Conservation (phyloP, 176 grass and related monocot species). For the Ensete glaucum region DNA sequence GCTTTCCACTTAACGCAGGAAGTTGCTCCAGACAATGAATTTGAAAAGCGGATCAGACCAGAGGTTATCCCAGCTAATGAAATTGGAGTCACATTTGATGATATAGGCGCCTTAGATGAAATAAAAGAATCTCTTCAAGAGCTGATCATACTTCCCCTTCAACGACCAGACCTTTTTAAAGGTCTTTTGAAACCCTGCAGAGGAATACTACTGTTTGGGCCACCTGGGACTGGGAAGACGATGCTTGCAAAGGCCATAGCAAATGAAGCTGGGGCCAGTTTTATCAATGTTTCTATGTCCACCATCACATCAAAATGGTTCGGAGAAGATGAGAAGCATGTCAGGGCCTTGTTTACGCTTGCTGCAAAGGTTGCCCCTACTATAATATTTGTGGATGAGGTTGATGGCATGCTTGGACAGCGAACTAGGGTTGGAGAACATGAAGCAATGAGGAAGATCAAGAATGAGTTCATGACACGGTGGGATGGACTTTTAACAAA, state of each 20-base stretch:
- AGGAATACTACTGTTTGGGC: slow-evolving; percentile 85
- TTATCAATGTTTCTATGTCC: slow-evolving; percentile 94
- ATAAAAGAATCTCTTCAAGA: slow-evolving; percentile 98
- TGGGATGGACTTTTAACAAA: slow-evolving; percentile 94
- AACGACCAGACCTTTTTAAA: slow-evolving; percentile 82
- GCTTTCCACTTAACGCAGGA: slow-evolving; percentile 42
- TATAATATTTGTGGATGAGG: slow-evolving; percentile 97
- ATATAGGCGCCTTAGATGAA: slow-evolving; percentile 83
- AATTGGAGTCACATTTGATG: slow-evolving; percentile 91
- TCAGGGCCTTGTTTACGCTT: slow-evolving; percentile 83
- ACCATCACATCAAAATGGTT: slow-evolving; percentile 99
- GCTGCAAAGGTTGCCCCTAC: slow-evolving; percentile 86
- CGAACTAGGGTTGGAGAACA: slow-evolving; percentile 73
- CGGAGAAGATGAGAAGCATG: slow-evolving; percentile 92
- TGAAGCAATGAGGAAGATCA: slow-evolving; percentile 96
- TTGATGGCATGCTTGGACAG: slow-evolving; percentile 90
- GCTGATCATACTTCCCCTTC: slow-evolving; percentile 93
- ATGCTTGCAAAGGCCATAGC: slow-evolving; percentile 99
- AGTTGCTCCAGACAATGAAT: slow-evolving; percentile 84
- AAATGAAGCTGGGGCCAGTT: slow-evolving; percentile 88
- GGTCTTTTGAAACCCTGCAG: slow-evolving; percentile 87
- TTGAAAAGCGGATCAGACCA: slow-evolving; percentile 88
- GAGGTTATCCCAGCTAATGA: slow-evolving; percentile 86
- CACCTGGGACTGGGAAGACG: slow-evolving; percentile 93
- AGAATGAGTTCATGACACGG: slow-evolving; percentile 98